A percentile compares a stretch with the other conserved stretches of the same genome.
phyloP scores from a whole-genome alignment of 2,329 filamentous ascomycete genomes.

The Whalleya microplaca region DNA sequence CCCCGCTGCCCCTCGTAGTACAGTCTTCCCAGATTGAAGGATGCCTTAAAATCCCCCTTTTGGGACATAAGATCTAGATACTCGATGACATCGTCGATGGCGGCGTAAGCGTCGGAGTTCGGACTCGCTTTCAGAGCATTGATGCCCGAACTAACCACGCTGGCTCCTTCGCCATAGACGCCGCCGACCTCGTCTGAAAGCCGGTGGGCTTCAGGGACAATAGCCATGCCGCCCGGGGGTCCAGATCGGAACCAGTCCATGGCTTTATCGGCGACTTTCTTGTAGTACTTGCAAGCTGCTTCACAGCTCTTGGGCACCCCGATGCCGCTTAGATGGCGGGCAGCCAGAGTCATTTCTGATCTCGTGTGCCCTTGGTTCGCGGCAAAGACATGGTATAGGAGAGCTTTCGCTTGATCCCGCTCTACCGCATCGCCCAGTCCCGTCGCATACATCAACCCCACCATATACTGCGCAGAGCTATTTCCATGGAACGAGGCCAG shows the following conservation, averaged over 20 bases:
- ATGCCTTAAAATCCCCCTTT: conserved; percentile 86
- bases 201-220: conserved; percentile 78
- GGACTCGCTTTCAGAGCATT: conserved; percentile 76
- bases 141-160: conserved; percentile 81
- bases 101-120: conserved; percentile 80
- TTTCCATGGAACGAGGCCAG: conserved; percentile 81
- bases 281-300: conserved; percentile 84
- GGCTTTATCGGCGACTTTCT: conserved; percentile 89
- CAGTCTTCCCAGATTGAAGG: conserved; percentile 81
- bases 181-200: conserved; percentile 91
- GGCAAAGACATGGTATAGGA: conserved; percentile 94
- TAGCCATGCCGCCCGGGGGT: conserved; percentile 81
- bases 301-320: conserved; percentile 87
- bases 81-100: conserved; percentile 91
- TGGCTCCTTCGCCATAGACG: conserved; percentile 94
- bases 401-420: conserved; percentile 85
- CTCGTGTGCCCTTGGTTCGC: conserved; percentile 80
- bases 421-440: conserved; percentile 82
- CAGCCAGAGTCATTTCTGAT: conserved; percentile 92
- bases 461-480: conserved; percentile 91
- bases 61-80: conserved; percentile 89
- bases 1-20: conserved; percentile 86
- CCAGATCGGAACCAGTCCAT: conserved; percentile 86
- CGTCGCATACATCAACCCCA: conserved; percentile 94
- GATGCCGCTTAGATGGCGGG: conserved; percentile 83